These are phyloP conservation scores for Ustulina deusta DNA, from an alignment of 2,329 filamentous ascomycete genomes.

Conservation along the genomic window DNA sequence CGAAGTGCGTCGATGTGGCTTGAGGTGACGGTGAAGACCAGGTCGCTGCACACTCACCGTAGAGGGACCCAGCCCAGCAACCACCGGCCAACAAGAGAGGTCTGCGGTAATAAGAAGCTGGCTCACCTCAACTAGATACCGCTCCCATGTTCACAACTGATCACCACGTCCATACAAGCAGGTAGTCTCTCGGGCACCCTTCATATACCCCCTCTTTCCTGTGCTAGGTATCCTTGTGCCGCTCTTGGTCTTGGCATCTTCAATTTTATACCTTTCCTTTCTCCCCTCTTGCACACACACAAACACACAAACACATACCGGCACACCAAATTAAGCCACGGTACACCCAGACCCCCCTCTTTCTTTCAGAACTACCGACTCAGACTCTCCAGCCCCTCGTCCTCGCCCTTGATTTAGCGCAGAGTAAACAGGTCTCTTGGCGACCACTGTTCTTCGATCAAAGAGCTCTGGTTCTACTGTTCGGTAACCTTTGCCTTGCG, in stretches of 20 bases:
- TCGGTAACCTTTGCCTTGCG: constrained; percentile 33
- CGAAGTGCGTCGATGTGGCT: constrained; percentile 24
- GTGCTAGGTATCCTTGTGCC: constrained; percentile 22
- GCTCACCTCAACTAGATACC: constrained; percentile 28
- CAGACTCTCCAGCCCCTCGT: not conserved
- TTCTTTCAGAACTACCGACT: constrained; percentile 28
- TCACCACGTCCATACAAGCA: constrained; percentile 24
- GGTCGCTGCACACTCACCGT: constrained; percentile 14
- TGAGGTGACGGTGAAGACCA: constrained; percentile 15
- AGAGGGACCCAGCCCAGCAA: constrained; percentile 1
- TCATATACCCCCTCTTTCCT: constrained; percentile 11
- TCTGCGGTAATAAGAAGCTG: constrained; percentile 33
- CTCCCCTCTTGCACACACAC: constrained; percentile 4
- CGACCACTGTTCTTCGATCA: constrained; percentile 40
- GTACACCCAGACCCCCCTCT: constrained; percentile 17
- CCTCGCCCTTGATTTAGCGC: not conserved
- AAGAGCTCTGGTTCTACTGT: constrained; percentile 38
- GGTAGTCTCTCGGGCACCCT: constrained; percentile 12
- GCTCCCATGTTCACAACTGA: constrained; percentile 27
- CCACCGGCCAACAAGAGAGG: constrained; percentile 7
- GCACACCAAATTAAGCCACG: constrained; percentile 5
- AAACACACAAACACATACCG: constrained; percentile 5
- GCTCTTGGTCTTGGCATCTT: constrained; percentile 35
- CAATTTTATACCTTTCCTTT: constrained; percentile 9
- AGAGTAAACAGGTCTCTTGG: constrained; percentile 28